A percentile compares a stretch with the other conserved stretches of the same genome.
Conservation (phyloP, 2,329 filamentous ascomycete genomes). For the Colletotrichum salicis region DNA sequence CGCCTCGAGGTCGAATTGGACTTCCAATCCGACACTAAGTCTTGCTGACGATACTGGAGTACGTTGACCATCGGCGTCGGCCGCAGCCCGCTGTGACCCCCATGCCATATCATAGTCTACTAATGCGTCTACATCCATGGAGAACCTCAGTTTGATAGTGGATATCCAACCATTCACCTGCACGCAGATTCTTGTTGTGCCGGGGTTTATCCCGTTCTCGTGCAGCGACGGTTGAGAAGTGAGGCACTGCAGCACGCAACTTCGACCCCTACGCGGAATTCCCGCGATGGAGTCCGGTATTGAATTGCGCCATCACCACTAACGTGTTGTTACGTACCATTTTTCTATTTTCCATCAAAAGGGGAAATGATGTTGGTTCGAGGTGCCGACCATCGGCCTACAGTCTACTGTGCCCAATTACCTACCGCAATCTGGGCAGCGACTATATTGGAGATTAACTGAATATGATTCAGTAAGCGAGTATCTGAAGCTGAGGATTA, state of each 20-base stretch:
- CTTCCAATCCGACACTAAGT: too few species aligned
- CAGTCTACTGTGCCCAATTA: too few species aligned
- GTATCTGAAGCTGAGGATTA: too few species aligned
- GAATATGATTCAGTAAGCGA: too few species aligned
- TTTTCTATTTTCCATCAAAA: neutral
- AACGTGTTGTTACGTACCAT: slow-evolving; percentile 5
- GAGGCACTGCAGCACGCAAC: slow-evolving; percentile 5
- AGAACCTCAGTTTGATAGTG: neutral
- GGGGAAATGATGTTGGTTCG: neutral
- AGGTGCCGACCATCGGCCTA: neutral
- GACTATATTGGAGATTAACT: too few species aligned
- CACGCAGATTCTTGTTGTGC: neutral
- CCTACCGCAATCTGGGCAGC: too few species aligned
- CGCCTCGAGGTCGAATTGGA: too few species aligned
- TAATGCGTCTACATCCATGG: neutral
- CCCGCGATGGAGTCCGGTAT: neutral
- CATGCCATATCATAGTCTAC: neutral
- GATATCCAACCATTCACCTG: neutral
- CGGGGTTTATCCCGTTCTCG: neutral
- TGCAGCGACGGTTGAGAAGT: neutral
- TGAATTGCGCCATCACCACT: slow-evolving; percentile 12
- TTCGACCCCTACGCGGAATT: slow-evolving; percentile 1
- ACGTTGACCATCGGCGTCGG: neutral
- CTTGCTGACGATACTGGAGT: neutral
- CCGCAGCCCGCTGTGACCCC: neutral